These are phyloP conservation scores for Symbiotaphrina buchneri DNA, from an alignment of 495 filamentous ascomycete genomes.

Conservation along the genomic window DNA sequence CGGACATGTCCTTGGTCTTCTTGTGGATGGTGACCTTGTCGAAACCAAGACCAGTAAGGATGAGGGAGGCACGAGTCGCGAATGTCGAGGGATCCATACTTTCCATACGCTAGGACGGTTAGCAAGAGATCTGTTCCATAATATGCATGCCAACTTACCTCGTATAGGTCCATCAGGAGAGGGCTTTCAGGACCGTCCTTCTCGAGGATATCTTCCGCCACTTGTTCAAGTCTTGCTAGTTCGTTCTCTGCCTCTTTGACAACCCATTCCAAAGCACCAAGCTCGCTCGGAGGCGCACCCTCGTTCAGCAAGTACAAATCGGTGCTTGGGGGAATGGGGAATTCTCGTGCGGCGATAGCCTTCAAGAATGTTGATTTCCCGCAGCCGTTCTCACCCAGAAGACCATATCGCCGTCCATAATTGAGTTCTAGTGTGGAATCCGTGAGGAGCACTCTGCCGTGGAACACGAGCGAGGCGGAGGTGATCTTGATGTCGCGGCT, in stretches of 20 bases:
- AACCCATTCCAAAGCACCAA: slow-evolving; percentile 92
- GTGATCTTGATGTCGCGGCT: slow-evolving; percentile 94
- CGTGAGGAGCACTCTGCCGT: slow-evolving; percentile 85
- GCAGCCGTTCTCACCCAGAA: slow-evolving; percentile 96
- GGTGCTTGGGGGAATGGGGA: slow-evolving; percentile 84
- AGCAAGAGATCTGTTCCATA: background rate
- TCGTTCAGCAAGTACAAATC: slow-evolving; percentile 98
- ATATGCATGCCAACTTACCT: slow-evolving; percentile 32
- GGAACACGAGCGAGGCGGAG: slow-evolving; percentile 83
- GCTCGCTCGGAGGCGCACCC: slow-evolving; percentile 72
- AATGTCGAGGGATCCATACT: slow-evolving; percentile 99
- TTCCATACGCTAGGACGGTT: slow-evolving; percentile 59
- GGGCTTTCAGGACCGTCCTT: slow-evolving; percentile 77
- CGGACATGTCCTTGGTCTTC: slow-evolving; percentile 99
- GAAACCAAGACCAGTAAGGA: slow-evolving; percentile 96
- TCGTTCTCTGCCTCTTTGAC: slow-evolving; percentile 89
- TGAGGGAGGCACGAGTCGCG: slow-evolving; percentile 82
- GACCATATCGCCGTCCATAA: slow-evolving; percentile 78
- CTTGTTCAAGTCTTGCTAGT: slow-evolving; percentile 66
- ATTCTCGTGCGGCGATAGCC: slow-evolving; percentile 83
- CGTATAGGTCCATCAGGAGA: slow-evolving; percentile 85
- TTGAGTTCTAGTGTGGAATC: slow-evolving; percentile 87
- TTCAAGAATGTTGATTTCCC: slow-evolving; percentile 95
- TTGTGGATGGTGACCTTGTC: slow-evolving; percentile 94
- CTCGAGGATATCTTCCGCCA: slow-evolving; percentile 81